Evolutionary conservation across 257 asterid species (phyloP).

Genomic region (Solanum virginianum): DNA sequence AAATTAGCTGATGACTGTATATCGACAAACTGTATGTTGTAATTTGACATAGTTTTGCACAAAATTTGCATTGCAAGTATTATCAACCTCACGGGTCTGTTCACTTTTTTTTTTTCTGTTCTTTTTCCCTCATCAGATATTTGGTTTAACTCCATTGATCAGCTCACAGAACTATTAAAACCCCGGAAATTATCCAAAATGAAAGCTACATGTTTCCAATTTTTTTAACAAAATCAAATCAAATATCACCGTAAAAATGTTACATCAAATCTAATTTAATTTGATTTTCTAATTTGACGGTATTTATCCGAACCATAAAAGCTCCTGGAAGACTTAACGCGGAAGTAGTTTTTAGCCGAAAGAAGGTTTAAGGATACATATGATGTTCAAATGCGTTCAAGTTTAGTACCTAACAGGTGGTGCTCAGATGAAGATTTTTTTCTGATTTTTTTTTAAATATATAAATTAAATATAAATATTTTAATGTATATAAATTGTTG

Average conservation of each 20-base stretch:
- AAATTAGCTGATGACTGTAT: background rate
- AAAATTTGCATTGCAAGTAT: conserved; percentile 20
- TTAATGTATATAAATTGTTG: no score
- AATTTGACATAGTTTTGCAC: background rate
- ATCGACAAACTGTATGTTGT: background rate
- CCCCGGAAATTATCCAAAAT: conserved; percentile 11
- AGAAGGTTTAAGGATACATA: background rate
- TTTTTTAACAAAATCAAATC: no score
- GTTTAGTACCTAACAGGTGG: no score
- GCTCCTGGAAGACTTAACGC: background rate
- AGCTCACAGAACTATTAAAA: conserved; percentile 4
- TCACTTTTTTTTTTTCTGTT: conserved; percentile 18
- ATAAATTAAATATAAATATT: no score
- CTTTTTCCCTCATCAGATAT: conserved; percentile 23
- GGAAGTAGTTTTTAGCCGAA: background rate
- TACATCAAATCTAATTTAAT: no score
- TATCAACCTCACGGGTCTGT: conserved; percentile 25
- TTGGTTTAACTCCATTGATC: conserved; percentile 24
- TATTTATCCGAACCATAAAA: no score
- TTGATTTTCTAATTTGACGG: no score
- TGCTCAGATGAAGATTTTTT: no score
- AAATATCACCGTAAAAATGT: no score
- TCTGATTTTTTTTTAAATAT: no score
- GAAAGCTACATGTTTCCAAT: conserved; percentile 16
- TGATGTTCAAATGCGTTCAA: background rate